Conservation (phyloP, 257 asterid genomes). For the Scutellaria barbata region DNA sequence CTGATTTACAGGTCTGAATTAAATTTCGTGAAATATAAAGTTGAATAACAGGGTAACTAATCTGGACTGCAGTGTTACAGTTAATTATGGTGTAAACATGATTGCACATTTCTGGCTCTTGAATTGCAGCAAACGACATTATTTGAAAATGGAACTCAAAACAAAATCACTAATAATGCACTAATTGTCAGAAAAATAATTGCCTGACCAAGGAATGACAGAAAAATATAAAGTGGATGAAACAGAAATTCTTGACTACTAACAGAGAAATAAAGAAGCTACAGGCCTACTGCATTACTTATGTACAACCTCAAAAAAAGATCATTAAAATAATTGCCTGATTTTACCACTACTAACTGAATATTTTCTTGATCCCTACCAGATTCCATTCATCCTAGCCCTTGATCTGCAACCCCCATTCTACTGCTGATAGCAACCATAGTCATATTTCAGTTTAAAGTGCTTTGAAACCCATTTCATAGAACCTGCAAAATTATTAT, state of each 20-base stretch:
- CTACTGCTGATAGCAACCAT: background rate
- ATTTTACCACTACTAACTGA: slow-evolving; percentile 21
- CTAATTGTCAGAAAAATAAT: too few species aligned
- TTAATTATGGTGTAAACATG: too few species aligned
- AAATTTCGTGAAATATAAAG: background rate
- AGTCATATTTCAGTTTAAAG: background rate
- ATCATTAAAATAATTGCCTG: slow-evolving; percentile 3
- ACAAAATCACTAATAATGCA: too few species aligned
- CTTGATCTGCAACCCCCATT: slow-evolving; percentile 19
- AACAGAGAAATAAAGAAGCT: background rate
- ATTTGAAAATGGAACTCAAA: too few species aligned
- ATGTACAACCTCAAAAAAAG: slow-evolving; percentile 39
- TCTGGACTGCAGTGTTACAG: too few species aligned
- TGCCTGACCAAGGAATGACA: too few species aligned
- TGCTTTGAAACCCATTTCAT: slow-evolving; percentile 1
- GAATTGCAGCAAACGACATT: too few species aligned
- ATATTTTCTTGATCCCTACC: background rate
- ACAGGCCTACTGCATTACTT: background rate
- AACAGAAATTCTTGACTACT: background rate
- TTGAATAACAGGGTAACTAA: background rate
- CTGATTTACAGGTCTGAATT: background rate
- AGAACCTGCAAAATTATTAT: background rate
- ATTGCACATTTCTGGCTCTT: too few species aligned
- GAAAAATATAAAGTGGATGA: too few species aligned
- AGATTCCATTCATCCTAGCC: slow-evolving; percentile 17